These are phyloP conservation scores for Penicillium roqueforti DNA, from an alignment of 495 filamentous ascomycete genomes.

Conservation along the genomic window DNA sequence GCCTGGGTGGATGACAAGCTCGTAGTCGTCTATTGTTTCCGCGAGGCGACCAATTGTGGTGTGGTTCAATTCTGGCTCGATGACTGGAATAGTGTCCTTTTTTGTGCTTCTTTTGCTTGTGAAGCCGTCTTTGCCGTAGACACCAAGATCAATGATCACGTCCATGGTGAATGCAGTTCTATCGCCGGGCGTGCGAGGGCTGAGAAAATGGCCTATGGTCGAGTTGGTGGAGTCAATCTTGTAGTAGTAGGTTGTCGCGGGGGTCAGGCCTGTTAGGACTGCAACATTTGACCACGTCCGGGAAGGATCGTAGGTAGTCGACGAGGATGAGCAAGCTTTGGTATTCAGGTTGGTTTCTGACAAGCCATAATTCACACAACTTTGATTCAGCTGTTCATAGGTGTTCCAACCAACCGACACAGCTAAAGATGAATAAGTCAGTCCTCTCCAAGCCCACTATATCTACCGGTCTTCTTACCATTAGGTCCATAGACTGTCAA, in stretches of 20 bases:
- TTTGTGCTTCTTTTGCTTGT: slow-evolving; percentile 49
- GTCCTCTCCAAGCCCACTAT: neutral
- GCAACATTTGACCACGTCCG: slow-evolving; percentile 51
- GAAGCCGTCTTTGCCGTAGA: slow-evolving; percentile 55
- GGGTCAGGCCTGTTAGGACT: slow-evolving; percentile 35
- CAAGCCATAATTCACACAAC: slow-evolving; percentile 45
- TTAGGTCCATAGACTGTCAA: slow-evolving; percentile 53
- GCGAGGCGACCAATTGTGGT: slow-evolving; percentile 57
- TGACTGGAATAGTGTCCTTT: slow-evolving; percentile 46
- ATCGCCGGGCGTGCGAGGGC: slow-evolving; percentile 49
- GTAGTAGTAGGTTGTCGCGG: slow-evolving; percentile 52
- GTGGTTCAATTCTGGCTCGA: slow-evolving; percentile 57
- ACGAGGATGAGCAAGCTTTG: slow-evolving; percentile 31
- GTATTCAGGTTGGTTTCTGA: slow-evolving; percentile 25
- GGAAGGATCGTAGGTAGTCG: slow-evolving; percentile 48
- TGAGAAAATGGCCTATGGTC: slow-evolving; percentile 51
- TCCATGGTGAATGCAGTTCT: slow-evolving; percentile 43
- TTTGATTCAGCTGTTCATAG: slow-evolving; percentile 31
- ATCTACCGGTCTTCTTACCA: slow-evolving; percentile 31
- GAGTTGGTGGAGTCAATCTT: slow-evolving; percentile 56
- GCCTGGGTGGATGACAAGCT: slow-evolving; percentile 55
- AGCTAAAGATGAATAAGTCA: slow-evolving; percentile 27
- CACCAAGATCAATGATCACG: slow-evolving; percentile 52
- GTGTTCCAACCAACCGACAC: slow-evolving; percentile 58
- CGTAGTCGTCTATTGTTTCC: slow-evolving; percentile 52